Evolutionary conservation across 306 rosid genomes (phyloP).

Genomic region (Vigna angularis): DNA sequence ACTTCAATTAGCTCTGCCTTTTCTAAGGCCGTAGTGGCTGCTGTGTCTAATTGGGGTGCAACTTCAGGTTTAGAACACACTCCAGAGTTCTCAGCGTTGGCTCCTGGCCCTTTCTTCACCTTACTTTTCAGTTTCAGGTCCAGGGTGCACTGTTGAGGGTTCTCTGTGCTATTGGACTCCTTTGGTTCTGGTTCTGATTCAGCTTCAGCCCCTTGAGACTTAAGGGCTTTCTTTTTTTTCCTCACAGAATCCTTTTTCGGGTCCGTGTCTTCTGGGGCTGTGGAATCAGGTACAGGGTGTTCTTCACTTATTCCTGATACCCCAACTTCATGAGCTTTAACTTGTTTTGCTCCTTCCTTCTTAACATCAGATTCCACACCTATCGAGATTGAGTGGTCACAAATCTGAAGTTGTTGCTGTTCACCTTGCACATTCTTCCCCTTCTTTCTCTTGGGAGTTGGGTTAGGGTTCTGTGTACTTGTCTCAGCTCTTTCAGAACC

Average conservation of each 20-base stretch:
- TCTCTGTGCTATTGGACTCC: neutral
- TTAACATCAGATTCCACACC: neutral
- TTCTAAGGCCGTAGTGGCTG: neutral
- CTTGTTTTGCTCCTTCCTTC: neutral
- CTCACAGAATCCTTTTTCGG: constrained; percentile 36
- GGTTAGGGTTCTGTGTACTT: neutral
- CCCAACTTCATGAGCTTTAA: neutral
- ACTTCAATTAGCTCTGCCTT: neutral
- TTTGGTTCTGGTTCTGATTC: constrained; percentile 15
- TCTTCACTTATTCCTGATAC: constrained; percentile 4
- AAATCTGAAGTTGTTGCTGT: neutral
- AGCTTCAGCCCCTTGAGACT: constrained; percentile 27
- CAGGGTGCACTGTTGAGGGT: neutral
- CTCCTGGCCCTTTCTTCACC: constrained; percentile 42
- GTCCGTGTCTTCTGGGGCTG: constrained; percentile 48
- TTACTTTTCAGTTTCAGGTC: neutral
- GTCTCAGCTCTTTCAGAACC: neutral
- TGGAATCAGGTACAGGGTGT: constrained; percentile 47
- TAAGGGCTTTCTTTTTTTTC: constrained; percentile 50
- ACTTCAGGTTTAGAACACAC: constrained; percentile 43
- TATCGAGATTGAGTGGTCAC: neutral
- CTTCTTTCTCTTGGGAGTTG: neutral
- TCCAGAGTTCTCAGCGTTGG: neutral
- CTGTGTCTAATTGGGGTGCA: neutral
- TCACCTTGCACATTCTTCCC: neutral